Percentiles rank a stretch among this genome's conserved stretches.
Conservation (phyloP, 2,329 filamentous ascomycete species). For the Paraconiothyrium sp. region DNA sequence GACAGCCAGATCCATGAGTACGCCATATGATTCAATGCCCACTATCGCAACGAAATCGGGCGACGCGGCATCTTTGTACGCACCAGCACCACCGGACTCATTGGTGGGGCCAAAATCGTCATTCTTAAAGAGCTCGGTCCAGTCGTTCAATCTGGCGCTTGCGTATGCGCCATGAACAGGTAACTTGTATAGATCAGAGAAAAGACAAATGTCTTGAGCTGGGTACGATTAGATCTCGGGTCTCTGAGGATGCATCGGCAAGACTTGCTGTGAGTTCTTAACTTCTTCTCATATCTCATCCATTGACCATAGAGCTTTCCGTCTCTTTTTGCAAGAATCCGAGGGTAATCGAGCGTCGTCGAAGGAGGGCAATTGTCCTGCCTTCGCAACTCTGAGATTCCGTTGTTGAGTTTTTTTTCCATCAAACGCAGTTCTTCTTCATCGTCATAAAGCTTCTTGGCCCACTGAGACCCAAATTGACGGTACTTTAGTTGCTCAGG, state of each 20-base stretch:
- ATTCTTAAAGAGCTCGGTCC: constrained; percentile 3
- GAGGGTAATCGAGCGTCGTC: constrained; percentile 9
- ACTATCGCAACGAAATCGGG: constrained; percentile 11
- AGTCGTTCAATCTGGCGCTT: neutral
- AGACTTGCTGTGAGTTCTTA: constrained; percentile 6
- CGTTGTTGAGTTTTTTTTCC: constrained; percentile 4
- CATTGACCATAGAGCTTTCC: constrained; percentile 11
- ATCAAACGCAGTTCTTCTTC: constrained; percentile 3
- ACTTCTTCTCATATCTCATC: constrained; percentile 1
- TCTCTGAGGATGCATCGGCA: neutral
- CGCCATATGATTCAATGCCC: neutral
- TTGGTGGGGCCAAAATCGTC: constrained; percentile 9
- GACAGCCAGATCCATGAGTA: constrained; percentile 3
- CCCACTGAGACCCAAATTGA: neutral
- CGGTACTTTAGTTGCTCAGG: constrained; percentile 7
- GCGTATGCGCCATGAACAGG: constrained; percentile 10
- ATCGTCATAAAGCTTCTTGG: constrained; percentile 11
- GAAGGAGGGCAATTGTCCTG: neutral
- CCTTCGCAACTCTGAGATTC: neutral
- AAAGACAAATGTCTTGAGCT: constrained; percentile 14
- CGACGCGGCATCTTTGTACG: neutral
- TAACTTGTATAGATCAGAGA: neutral
- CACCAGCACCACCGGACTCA: constrained; percentile 1
- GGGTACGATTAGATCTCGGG: neutral
- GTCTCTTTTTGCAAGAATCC: constrained; percentile 5